Base-by-base conservation (phyloP, 177 flowering plant species). In the Vitis hybrid region DNA sequence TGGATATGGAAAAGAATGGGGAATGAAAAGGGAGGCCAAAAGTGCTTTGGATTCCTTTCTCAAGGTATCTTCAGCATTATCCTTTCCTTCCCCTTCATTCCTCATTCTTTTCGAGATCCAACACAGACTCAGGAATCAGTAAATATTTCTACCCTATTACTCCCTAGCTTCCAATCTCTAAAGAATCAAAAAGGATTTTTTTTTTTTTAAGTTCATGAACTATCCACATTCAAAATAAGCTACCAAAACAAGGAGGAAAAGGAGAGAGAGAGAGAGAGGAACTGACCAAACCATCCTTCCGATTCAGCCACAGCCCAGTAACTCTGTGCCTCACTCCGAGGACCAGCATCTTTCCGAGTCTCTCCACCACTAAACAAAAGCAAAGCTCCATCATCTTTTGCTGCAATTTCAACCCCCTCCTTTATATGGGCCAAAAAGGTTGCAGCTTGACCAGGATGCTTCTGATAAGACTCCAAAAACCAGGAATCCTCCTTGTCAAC, bases 291-390 rank as follows among this genome's bases (percentile, higher is more conserved):
- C 98, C 99, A 96, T 71, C 82, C 87, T 82, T 85, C 82, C 1
- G 93, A 88, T 69, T 96, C 99, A 58, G 99, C 95, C 70, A 90
- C 99, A 67, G 78, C 74, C 99, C 99, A 96, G 72, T 96, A 96
- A 84, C 98, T 96, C 88, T 96, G 98, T 3, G 99, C 99, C 82
- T 96, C 99, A 63, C 98, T 93, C 27, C 98, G 83, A n/a, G 99
- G 99, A 54, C 99, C 98, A 8, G 98, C 98, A 75, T 90, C 91
- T 79, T 87, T 96, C 71, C 99, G 74, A 61, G 99, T 96, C 84
- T 96, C 98, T 52, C 99, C 99, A 18, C 98, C 99, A 81, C 99
- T 96, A 79, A 96, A 96, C 84, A 96, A 73, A 73, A 96, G 91
- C 83, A 96, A 73, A 56, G 97, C 85, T 13, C 62, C 78, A 61